These are phyloP conservation scores for Chytriomyces sp. DNA, from an alignment of 192 early-diverging fungal species.

Conservation along the genomic window DNA sequence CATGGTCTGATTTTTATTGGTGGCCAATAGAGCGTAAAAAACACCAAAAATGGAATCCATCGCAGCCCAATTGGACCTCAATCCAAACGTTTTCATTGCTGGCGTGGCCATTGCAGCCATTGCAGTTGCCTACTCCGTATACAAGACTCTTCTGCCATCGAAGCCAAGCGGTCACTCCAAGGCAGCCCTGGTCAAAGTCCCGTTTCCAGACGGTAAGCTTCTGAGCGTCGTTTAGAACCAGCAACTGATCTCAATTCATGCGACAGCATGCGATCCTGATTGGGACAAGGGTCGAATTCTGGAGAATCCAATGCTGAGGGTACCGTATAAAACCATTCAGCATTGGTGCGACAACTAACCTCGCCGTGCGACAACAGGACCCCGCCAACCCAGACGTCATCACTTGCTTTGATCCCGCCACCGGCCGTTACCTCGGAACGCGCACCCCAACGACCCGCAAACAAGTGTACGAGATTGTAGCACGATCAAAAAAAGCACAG, in stretches of 20 bases:
- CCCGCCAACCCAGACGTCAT: slow-evolving; percentile 59
- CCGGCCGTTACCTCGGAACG: slow-evolving; percentile 73
- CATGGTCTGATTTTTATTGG: not conserved
- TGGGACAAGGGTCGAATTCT: not conserved
- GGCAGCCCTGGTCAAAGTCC: slow-evolving; percentile 19
- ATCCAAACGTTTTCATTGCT: slow-evolving; percentile 9
- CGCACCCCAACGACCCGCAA: slow-evolving; percentile 59
- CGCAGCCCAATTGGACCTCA: not conserved
- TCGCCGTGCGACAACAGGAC: not conserved
- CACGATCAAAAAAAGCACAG: slow-evolving; percentile 68
- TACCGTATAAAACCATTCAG: not conserved
- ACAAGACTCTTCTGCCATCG: not conserved
- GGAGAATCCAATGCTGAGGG: not conserved
- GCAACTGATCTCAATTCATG: not conserved
- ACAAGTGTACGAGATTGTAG: slow-evolving; percentile 64
- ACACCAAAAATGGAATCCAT: not conserved
- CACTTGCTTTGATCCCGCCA: slow-evolving; percentile 84
- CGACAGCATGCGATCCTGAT: not conserved
- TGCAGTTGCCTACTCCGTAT: not conserved
- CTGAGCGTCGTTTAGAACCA: not conserved
- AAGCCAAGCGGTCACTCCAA: slow-evolving; percentile 8
- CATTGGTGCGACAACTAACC: not conserved
- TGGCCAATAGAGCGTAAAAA: not conserved
- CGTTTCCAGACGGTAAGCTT: slow-evolving; percentile 17
- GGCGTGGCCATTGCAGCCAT: not conserved